Base-by-base conservation (phyloP, 2,329 filamentous ascomycete species). In the Hypoxylon sp. region DNA sequence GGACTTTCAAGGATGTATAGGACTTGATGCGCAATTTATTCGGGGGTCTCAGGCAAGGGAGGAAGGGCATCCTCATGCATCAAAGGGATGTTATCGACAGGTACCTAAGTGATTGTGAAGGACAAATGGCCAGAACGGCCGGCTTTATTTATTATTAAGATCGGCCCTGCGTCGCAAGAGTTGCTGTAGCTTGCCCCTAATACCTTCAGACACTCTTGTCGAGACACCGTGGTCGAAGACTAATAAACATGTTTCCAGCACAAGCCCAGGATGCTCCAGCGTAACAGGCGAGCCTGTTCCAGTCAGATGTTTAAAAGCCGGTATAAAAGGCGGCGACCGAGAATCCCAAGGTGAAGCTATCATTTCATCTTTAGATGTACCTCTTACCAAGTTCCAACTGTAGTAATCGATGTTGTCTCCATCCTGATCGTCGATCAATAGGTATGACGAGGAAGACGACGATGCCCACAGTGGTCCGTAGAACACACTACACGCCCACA, bases 401-500 rank as follows among this genome's bases (percentile, higher is more conserved):
- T 44, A 44, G 15, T 25, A 26, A 21, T 44, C 40, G 7, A 35
- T 16, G 15, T 15, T 34, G 20, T 44, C 40, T 6, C 40, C 40
- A 25, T 44, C 40, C 12, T 44, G 40, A 16, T 13, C 40, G 15
- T 51, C 48, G 15, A 51, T 45, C 12, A 45, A 19, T 4, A 51
- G 25, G 11, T 29, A n/a, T n/a, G n/a, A 35, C 9, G 32, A 27
- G 7, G 48, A 29, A 8, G 34, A 34, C 3, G 27, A 7, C 2
- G 30, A 11, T 4, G 42, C 35, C 48, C 48, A 51, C 11, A 36
- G 5, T 3, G 27, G 17, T 11, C 48, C 48, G 17, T 35, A 51
- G 6, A 51, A 51, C 25, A 51, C 16, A 12, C 48, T 51, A 25
- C 35, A 34, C 27, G 34, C 48, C 48, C 48, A 51, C 13, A 51